Conservation (phyloP, 1,284 basidiomycete genomes). For the Melampsora abietis-canadensis region DNA sequence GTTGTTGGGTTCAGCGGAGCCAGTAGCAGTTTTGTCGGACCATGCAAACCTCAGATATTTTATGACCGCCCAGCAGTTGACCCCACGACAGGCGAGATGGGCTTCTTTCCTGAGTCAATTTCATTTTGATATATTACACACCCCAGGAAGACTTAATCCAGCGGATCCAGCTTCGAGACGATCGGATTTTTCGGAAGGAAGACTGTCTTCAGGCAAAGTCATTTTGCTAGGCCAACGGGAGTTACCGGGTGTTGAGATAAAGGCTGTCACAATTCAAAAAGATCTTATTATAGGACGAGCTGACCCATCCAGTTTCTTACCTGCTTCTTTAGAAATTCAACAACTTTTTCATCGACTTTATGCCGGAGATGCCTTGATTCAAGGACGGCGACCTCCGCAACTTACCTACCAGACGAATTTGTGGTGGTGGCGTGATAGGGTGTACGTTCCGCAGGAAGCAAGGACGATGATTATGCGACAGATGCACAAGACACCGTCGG, state of each 20-base stretch:
- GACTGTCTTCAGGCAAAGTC: too few relatives aligned
- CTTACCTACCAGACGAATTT: neutral
- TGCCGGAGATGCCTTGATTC: too few relatives aligned
- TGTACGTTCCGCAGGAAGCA: neutral
- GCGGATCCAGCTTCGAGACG: neutral
- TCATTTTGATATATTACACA: constrained; percentile 1
- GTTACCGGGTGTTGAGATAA: too few relatives aligned
- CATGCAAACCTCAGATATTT: constrained; percentile 19
- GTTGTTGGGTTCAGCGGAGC: constrained; percentile 1
- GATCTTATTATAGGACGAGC: too few relatives aligned
- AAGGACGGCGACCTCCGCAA: too few relatives aligned
- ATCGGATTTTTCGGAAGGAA: neutral
- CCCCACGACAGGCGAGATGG: neutral
- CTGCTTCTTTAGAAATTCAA: too few relatives aligned
- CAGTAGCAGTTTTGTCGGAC: constrained; percentile 18
- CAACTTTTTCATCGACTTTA: too few relatives aligned
- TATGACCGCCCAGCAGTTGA: neutral
- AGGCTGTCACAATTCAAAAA: too few relatives aligned
- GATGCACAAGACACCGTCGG: neutral
- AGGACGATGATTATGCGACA: neutral
- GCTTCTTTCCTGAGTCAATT: neutral
- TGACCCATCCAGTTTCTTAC: too few relatives aligned
- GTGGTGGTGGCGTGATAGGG: neutral
- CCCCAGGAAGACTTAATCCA: constrained; percentile 1
- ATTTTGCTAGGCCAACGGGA: too few relatives aligned